phyloP scores from a whole-genome alignment of 2,329 filamentous ascomycete genomes.

The Xylaria sp. region DNA sequence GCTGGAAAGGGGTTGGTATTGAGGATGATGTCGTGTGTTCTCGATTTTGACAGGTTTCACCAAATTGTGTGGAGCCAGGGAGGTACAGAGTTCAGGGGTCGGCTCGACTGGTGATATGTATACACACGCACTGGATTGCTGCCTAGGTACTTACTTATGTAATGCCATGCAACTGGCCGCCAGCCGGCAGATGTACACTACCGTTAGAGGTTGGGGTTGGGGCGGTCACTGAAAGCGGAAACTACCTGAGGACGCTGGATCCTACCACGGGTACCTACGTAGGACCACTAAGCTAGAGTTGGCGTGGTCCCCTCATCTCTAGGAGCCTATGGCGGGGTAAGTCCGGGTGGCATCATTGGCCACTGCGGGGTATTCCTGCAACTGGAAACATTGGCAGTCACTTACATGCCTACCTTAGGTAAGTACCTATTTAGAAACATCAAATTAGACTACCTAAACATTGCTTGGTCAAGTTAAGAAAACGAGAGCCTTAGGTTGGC shows the following conservation, averaged over 20 bases:
- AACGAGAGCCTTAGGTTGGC: no score
- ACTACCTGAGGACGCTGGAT: no score
- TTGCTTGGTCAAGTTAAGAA: no score
- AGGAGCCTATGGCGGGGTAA: constrained; percentile 20
- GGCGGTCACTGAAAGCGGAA: no score
- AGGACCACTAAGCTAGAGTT: background rate
- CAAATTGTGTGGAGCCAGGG: constrained; percentile 40
- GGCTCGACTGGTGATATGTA: background rate
- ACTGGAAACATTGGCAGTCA: no score
- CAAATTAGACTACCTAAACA: no score
- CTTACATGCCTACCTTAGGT: no score
- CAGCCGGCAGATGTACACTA: constrained; percentile 1
- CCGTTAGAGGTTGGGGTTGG: no score
- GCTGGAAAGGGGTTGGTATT: constrained; percentile 5
- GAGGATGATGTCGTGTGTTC: constrained; percentile 32
- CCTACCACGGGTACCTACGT: background rate
- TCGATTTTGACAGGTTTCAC: constrained; percentile 45
- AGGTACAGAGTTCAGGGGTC: background rate
- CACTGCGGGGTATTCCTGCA: background rate
- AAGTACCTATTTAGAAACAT: no score
- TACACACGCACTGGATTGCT: no score
- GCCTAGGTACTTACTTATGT: no score
- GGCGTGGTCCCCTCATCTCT: background rate
- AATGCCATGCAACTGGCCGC: constrained; percentile 4
- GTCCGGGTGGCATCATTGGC: constrained; percentile 20